Conservation (phyloP, 768 basidiomycete genomes). For the Lentinula edodes region DNA sequence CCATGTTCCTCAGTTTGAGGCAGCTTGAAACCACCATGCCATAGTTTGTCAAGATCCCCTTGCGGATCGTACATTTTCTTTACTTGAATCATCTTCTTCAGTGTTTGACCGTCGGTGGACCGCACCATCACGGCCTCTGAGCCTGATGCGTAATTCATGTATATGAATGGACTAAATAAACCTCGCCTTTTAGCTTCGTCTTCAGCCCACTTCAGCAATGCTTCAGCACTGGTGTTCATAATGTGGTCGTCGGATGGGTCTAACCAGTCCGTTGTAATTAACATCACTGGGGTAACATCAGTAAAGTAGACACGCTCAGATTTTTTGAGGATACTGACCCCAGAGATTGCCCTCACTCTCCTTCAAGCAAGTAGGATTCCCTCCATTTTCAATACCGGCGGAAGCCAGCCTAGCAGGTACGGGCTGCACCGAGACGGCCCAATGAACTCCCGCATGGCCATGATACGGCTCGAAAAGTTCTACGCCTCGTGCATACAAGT, state of each 20-base stretch:
- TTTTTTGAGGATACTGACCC: not conserved
- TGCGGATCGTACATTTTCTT: conserved; percentile 6
- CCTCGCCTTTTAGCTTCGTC: conserved; percentile 7
- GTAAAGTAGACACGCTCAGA: not conserved
- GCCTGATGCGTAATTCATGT: conserved; percentile 9
- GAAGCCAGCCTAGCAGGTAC: conserved; percentile 9
- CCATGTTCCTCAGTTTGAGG: too few species aligned
- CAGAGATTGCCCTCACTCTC: conserved; percentile 11
- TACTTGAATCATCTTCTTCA: not conserved
- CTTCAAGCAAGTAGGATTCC: conserved; percentile 12
- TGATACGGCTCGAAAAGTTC: conserved; percentile 11
- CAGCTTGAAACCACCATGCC: conserved; percentile 10
- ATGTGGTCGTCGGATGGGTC: conserved; percentile 12
- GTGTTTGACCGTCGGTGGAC: not conserved
- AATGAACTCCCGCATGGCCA: conserved; percentile 10
- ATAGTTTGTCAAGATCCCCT: not conserved
- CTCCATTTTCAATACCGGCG: conserved; percentile 6
- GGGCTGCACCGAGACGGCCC: conserved; percentile 10
- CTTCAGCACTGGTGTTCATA: conserved; percentile 8
- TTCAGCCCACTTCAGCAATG: conserved; percentile 8
- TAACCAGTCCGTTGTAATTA: conserved; percentile 11
- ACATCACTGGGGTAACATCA: conserved; percentile 7
- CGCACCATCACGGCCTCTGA: not conserved
- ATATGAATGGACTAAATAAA: conserved; percentile 6
- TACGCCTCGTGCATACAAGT: conserved; percentile 10